These are phyloP conservation scores for Oryza glumipatula DNA, from an alignment of 176 grass and related monocot genomes.

Conservation along the genomic window DNA sequence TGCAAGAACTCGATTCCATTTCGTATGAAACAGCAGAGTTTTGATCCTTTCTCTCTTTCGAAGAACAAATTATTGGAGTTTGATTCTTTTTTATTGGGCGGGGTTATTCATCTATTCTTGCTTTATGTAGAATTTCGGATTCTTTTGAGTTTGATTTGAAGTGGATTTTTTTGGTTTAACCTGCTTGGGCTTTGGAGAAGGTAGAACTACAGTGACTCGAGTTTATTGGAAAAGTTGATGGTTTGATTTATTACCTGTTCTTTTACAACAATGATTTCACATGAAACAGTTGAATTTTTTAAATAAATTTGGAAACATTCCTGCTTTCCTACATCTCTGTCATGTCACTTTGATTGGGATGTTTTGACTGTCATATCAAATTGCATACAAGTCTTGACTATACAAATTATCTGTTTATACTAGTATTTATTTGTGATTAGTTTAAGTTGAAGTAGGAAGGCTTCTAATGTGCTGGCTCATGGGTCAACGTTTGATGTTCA, in stretches of 20 bases:
- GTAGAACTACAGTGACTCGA: neutral
- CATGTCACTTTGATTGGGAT: neutral
- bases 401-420: neutral
- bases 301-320: neutral
- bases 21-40: neutral
- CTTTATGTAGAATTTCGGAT: neutral
- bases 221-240: neutral
- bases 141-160: neutral
- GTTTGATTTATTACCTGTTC: neutral
- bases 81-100: neutral
- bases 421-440: neutral
- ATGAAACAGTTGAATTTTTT: neutral
- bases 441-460: neutral
- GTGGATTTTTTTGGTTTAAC: neutral
- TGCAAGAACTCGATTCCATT: neutral
- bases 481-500: conserved; percentile 24
- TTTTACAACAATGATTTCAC: neutral
- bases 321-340: neutral
- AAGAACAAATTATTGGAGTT: neutral
- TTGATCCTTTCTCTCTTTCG: neutral
- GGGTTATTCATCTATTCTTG: neutral
- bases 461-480: neutral
- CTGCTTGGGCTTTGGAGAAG: neutral
- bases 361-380: conserved; percentile 12
- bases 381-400: neutral